Evolutionary conservation across 345 rosid genomes (phyloP).

Genomic region (Stellera chamaejasme): DNA sequence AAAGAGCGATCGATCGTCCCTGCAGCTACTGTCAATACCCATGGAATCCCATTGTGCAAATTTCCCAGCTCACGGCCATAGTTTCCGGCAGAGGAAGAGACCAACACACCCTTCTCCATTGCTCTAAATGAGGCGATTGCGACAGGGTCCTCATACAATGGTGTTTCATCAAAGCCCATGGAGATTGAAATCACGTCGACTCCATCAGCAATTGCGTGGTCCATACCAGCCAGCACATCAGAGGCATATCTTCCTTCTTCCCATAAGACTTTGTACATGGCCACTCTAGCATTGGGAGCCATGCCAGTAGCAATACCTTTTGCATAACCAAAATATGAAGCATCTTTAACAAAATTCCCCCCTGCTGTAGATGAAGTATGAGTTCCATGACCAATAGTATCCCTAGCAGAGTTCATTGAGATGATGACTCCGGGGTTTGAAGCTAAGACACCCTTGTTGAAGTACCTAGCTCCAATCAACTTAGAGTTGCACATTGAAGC

Average conservation of each 20-base stretch:
- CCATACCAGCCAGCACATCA: constrained; percentile 29
- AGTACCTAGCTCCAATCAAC: constrained; percentile 42
- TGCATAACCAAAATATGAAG: constrained; percentile 23
- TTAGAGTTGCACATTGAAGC: constrained; percentile 22
- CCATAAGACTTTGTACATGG: constrained; percentile 29
- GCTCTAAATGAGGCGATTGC: constrained; percentile 21
- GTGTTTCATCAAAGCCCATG: constrained; percentile 17
- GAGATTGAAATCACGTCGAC: constrained; percentile 28
- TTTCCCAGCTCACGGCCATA: constrained; percentile 20
- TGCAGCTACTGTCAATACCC: constrained; percentile 37
- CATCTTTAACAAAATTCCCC: constrained; percentile 21
- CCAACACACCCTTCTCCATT: constrained; percentile 14
- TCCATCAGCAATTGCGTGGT: constrained; percentile 24
- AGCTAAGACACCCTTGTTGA: constrained; percentile 30
- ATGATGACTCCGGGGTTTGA: constrained; percentile 13
- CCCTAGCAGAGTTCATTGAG: constrained; percentile 25
- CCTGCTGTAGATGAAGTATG: constrained; percentile 29
- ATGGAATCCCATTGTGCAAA: constrained; percentile 39
- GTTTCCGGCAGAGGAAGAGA: constrained; percentile 21
- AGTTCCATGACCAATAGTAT: constrained; percentile 26
- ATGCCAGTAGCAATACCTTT: constrained; percentile 23
- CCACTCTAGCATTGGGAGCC: constrained; percentile 24
- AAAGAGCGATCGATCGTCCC: constrained; percentile 24
- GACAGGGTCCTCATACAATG: constrained; percentile 20
- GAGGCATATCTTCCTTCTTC: constrained; percentile 20